Evolutionary conservation across 129 eudicot genomes (phyloP).

Genomic region (Scalesia atractyloides): DNA sequence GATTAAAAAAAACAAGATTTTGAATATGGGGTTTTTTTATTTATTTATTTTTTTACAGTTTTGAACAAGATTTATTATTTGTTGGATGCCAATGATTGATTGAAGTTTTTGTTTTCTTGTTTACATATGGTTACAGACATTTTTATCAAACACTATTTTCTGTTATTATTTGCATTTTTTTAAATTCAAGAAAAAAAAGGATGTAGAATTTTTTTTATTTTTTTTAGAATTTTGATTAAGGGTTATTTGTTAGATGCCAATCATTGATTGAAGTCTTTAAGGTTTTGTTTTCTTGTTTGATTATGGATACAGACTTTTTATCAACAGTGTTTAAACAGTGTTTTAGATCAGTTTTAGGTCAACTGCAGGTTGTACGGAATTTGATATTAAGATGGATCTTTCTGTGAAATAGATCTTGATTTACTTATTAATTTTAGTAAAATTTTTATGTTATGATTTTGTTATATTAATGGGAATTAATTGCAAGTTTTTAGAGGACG

Average conservation of each 20-base stretch:
- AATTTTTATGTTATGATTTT: not conserved
- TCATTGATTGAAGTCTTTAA: not conserved
- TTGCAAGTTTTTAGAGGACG: not conserved
- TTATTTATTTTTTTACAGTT: too few relatives aligned
- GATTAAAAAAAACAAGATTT: constrained; percentile 17
- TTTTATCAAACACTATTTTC: too few relatives aligned
- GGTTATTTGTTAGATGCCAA: not conserved
- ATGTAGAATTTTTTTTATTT: too few relatives aligned
- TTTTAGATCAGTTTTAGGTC: not conserved
- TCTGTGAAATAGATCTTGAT: not conserved
- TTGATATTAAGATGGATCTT: not conserved
- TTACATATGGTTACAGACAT: too few relatives aligned
- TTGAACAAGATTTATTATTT: too few relatives aligned
- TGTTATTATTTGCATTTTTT: too few relatives aligned
- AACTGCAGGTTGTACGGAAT: not conserved
- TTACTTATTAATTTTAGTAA: not conserved
- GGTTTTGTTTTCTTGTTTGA: not conserved
- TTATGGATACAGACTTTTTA: not conserved
- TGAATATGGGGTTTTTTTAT: too few relatives aligned
- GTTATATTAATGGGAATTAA: not conserved
- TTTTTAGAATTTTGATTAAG: not conserved
- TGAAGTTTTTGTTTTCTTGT: too few relatives aligned
- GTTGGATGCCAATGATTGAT: too few relatives aligned
- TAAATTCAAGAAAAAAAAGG: too few relatives aligned
- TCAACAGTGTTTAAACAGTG: not conserved